Percentiles rank a stretch among this genome's conserved stretches.
phyloP scores from a whole-genome alignment of 1,139 yeast genomes.

The Suhomyces wounanorum region DNA sequence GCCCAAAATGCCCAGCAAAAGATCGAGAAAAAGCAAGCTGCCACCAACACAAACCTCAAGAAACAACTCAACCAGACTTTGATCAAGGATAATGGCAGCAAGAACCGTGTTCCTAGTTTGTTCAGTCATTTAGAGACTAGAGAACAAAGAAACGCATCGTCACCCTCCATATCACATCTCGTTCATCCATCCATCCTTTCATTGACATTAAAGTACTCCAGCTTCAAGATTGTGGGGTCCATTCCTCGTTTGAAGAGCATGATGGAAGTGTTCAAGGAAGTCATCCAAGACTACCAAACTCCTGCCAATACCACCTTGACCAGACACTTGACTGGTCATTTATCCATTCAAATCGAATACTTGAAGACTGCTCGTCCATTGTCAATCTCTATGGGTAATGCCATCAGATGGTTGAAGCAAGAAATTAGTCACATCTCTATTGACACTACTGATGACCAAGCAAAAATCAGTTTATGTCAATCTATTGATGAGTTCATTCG shows the following conservation, averaged over 20 bases:
- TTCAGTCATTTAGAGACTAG: conserved; percentile 88
- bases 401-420: conserved; percentile 95
- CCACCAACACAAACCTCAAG: conserved; percentile 53
- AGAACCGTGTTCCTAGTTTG: conserved; percentile 57
- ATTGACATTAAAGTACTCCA: conserved; percentile 77
- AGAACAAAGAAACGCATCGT: conserved; percentile 72
- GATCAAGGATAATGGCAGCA: conserved; percentile 40
- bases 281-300: conserved; percentile 77
- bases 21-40: conserved; percentile 38
- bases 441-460: conserved; percentile 70
- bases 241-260: conserved; percentile 81
- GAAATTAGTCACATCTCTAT: conserved; percentile 79
- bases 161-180: conserved; percentile 62
- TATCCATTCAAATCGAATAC: conserved; percentile 93
- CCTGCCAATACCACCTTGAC: conserved; percentile 85
- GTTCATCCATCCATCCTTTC: conserved; percentile 87
- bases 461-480: conserved; percentile 65
- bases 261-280: conserved; percentile 81
- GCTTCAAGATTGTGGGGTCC: conserved; percentile 87
- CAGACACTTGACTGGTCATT: conserved; percentile 83
- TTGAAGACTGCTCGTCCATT: conserved; percentile 90
- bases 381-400: conserved; percentile 95
- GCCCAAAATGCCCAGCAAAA: conserved; percentile 42
- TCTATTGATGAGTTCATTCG: conserved; percentile 79
- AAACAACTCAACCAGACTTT: conserved; percentile 58